Base-by-base conservation (phyloP, 2,329 filamentous ascomycete genomes). In the Ophiostoma triangulosporum region DNA sequence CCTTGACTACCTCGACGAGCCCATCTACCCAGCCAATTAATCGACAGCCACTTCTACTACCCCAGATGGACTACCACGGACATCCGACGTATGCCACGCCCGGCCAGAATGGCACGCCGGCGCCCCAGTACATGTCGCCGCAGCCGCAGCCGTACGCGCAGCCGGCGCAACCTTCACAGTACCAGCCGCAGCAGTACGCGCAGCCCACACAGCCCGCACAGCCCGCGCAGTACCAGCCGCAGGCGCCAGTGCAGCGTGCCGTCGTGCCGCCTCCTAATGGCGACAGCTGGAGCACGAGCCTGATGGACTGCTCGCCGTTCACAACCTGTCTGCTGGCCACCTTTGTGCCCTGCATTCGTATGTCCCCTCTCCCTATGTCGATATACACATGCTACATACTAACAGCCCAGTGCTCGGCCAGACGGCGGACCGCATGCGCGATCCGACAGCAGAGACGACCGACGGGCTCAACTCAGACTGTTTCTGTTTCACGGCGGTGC, bases 291-390 rank as follows among this genome's bases (percentile, higher is more conserved):
- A 57, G 67, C 56, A 63, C 59, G 55, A 60, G 61, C 56, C 63
- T 74, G 50, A 68, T 65, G 60, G 60, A 66, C 60, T 74, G 72
- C 64, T 63, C 62, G 17, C 70, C 70, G 17, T 65, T 66, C 59
- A 64, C 62, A 26, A 65, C 61, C 49, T 73, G 70, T 57, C 58
- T 69, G 46, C 60, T 73, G 29, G 65, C 64, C 46, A 65, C 64
- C 32, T 73, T 64, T 50, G 59, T 70, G 52, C 72, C 72, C 11
- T 74, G 72, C 56, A 58, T 74, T 24, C 62, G 71, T 74, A 64
- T 48, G 71, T 52, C 3, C 24, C 3, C 7, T 7, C 7, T 17
- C 6, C 15, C 8, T 24, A 4, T 43, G 12, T 5, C 22, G 9
- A 26, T 17, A 14, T n/a, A 17, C n/a, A n/a, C n/a, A 3, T 8